Evolutionary conservation across 345 rosid species (phyloP).

Genomic region (Camelina neglecta): DNA sequence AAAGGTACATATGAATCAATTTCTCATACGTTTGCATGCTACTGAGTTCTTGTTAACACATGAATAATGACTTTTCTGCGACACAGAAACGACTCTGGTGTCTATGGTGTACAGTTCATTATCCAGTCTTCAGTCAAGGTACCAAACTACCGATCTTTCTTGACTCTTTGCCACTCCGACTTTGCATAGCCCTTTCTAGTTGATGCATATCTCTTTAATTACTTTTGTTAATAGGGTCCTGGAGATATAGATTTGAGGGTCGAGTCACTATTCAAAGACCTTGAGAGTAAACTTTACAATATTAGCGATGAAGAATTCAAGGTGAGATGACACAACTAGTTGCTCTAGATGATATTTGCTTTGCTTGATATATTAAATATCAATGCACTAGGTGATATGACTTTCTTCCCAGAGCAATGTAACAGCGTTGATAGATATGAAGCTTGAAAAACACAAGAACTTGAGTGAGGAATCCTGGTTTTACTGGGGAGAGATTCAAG

Average conservation of each 20-base stretch:
- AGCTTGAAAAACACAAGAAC: slow-evolving; percentile 93
- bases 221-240: slow-evolving; percentile 55
- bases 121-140: slow-evolving; percentile 88
- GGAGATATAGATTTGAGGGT: slow-evolving; percentile 76
- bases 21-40: not conserved
- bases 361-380: not conserved
- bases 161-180: not conserved
- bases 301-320: slow-evolving; percentile 75
- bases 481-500: slow-evolving; percentile 70
- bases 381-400: slow-evolving; percentile 21
- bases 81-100: slow-evolving; percentile 64
- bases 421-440: slow-evolving; percentile 78
- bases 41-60: not conserved
- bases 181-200: not conserved
- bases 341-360: not conserved
- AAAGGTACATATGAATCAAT: slow-evolving; percentile 49
- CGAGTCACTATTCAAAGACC: slow-evolving; percentile 68
- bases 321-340: slow-evolving; percentile 49
- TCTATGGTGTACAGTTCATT: slow-evolving; percentile 71
- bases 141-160: not conserved
- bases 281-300: slow-evolving; percentile 66
- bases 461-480: slow-evolving; percentile 73
- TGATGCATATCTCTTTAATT: not conserved
- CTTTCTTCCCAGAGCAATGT: slow-evolving; percentile 63
- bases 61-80: slow-evolving; percentile 17